Percentiles rank a stretch among this genome's conserved stretches.
Conservation (phyloP, 1,139 yeast genomes). For the Suhomyces terraborum region DNA sequence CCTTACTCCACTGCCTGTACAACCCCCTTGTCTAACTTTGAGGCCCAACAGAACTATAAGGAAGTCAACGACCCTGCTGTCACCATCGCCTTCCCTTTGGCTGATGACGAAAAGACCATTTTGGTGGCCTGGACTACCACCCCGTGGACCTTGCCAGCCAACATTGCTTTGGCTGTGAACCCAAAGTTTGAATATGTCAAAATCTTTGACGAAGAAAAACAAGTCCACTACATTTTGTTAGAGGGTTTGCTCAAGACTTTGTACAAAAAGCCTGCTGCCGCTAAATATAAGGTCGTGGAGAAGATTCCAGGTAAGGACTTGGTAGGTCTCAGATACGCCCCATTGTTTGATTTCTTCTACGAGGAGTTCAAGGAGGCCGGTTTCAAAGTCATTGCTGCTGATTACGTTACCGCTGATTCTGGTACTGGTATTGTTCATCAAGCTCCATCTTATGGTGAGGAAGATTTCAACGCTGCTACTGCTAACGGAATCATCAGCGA, state of each 20-base stretch:
- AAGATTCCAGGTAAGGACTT: constrained; percentile 76
- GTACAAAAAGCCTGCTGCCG: constrained; percentile 92
- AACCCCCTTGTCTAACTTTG: constrained; percentile 94
- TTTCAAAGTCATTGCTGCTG: constrained; percentile 78
- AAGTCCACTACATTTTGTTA: constrained; percentile 75
- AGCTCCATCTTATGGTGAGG: constrained; percentile 99
- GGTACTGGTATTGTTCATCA: constrained; percentile 99
- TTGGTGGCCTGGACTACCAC: constrained; percentile 99
- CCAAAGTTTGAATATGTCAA: constrained; percentile 90
- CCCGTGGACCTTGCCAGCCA: constrained; percentile 98
- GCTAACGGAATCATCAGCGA: constrained; percentile 74
- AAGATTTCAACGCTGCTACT: constrained; percentile 84
- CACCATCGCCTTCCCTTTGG: constrained; percentile 83
- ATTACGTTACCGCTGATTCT: constrained; percentile 86
- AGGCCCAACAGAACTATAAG: constrained; percentile 97
- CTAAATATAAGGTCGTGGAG: constrained; percentile 81
- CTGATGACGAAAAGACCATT: constrained; percentile 76
- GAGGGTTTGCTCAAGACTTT: constrained; percentile 79
- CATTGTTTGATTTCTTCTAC: constrained; percentile 79
- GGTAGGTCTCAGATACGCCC: constrained; percentile 77
- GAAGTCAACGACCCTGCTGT: constrained; percentile 97
- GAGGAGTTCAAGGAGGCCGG: constrained; percentile 75
- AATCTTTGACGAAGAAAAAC: constrained; percentile 85
- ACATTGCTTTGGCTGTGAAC: constrained; percentile 87
- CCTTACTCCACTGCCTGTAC: constrained; percentile 98